Evolutionary conservation across 2,329 filamentous ascomycete genomes (phyloP).

Genomic region (Cercospora sp.): DNA sequence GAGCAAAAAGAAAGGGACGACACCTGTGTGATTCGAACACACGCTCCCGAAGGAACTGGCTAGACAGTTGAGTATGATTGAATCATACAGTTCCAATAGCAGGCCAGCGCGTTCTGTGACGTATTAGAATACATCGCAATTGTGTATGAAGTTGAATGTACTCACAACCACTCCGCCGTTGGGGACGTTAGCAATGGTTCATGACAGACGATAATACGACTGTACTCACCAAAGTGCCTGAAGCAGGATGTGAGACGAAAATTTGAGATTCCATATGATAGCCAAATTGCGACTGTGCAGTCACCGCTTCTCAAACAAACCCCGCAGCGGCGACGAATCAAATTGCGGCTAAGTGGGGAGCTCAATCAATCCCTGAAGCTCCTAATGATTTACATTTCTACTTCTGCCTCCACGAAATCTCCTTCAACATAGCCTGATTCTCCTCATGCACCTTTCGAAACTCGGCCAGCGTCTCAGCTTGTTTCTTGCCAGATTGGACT

Average conservation of each 20-base stretch:
- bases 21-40: slow-evolving; percentile 22
- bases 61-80: slow-evolving; percentile 10
- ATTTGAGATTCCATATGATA: not conserved
- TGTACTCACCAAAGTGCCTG: slow-evolving; percentile 2
- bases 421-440: slow-evolving; percentile 27
- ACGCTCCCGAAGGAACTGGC: slow-evolving; percentile 20
- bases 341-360: too few relatives aligned
- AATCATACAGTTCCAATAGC: slow-evolving; percentile 15
- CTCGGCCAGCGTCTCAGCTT: slow-evolving; percentile 33
- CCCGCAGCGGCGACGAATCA: not conserved
- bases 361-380: too few relatives aligned
- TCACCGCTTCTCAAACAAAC: not conserved
- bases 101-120: slow-evolving; percentile 19
- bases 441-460: slow-evolving; percentile 31
- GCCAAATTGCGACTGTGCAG: not conserved
- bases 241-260: not conserved
- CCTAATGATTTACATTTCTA: too few relatives aligned
- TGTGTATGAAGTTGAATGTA: not conserved
- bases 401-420: slow-evolving; percentile 25
- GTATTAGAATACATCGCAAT: not conserved
- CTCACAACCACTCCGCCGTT: slow-evolving; percentile 19
- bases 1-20: too few relatives aligned
- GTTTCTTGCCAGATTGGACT: slow-evolving; percentile 35
- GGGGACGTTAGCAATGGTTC: not conserved
- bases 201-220: not conserved